phyloP scores from a whole-genome alignment of 2,329 filamentous ascomycete species.

The Exserohilum rostratum region DNA sequence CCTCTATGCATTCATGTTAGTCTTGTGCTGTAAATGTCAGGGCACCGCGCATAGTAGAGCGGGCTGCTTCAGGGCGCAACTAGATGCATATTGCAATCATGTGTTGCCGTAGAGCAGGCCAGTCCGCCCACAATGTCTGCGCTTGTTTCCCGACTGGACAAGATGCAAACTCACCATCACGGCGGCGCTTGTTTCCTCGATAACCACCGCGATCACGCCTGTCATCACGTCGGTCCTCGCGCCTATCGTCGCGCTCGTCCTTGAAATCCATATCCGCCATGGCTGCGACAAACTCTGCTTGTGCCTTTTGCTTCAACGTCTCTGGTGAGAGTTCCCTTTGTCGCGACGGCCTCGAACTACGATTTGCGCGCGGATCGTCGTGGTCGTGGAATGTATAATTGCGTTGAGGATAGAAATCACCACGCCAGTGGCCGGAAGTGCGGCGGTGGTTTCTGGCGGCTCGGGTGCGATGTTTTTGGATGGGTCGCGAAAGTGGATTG shows the following conservation, averaged over 20 bases:
- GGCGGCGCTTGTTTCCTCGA: conserved; percentile 40
- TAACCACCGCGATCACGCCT: conserved; percentile 32
- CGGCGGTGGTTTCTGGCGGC: conserved; percentile 6
- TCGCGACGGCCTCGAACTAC: conserved; percentile 7
- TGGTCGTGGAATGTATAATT: neutral
- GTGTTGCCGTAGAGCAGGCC: neutral
- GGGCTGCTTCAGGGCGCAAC: neutral
- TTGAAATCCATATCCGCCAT: conserved; percentile 42
- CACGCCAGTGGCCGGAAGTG: neutral
- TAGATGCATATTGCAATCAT: neutral
- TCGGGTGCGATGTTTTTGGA: conserved; percentile 22
- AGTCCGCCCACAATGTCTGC: neutral
- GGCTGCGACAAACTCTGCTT: conserved; percentile 17
- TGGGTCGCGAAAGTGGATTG: conserved; percentile 19
- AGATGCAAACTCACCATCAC: conserved; percentile 35
- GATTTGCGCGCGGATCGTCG: conserved; percentile 8
- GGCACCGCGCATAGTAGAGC: neutral
- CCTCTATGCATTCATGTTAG: conserved; percentile 28
- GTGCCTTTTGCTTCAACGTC: conserved; percentile 16
- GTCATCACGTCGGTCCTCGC: conserved; percentile 30
- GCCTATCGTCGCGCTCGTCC: conserved; percentile 40
- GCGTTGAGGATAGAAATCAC: conserved; percentile 3
- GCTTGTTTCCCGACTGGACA: neutral
- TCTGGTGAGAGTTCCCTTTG: conserved; percentile 14
- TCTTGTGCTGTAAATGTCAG: neutral